phyloP scores from a whole-genome alignment of 2,329 filamentous ascomycete genomes.

The Arachnomyces sp. region DNA sequence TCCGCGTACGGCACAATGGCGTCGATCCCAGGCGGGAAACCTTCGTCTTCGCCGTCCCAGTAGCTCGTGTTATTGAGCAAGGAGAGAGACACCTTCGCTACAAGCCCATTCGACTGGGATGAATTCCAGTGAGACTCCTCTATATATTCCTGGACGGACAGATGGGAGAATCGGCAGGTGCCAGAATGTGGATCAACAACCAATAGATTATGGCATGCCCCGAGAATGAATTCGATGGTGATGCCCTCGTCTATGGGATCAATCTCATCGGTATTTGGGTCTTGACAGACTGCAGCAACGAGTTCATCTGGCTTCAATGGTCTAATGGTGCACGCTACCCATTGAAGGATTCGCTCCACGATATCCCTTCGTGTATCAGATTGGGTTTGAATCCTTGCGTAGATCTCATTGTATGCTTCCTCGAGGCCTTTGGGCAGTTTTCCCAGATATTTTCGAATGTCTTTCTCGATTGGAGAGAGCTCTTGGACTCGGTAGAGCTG shows the following conservation, averaged over 20 bases:
- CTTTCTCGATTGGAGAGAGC: conserved; percentile 11
- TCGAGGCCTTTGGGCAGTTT: conserved; percentile 22
- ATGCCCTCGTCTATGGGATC: conserved; percentile 8
- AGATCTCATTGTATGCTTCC: conserved; percentile 24
- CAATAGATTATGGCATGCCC: conserved; percentile 18
- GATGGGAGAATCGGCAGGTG: conserved; percentile 18
- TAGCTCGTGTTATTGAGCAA: neutral
- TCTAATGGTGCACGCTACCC: conserved; percentile 16
- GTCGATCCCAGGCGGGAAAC: no score
- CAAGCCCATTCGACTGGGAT: neutral
- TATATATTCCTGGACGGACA: conserved; percentile 22
- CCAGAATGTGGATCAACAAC: conserved; percentile 13
- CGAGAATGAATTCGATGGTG: conserved; percentile 9
- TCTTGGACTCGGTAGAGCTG: conserved; percentile 14
- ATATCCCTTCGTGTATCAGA: conserved; percentile 10
- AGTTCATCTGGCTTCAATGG: conserved; percentile 12
- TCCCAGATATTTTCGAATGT: conserved; percentile 20
- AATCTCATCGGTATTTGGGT: conserved; percentile 8
- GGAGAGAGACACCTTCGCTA: conserved; percentile 2
- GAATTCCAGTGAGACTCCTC: conserved; percentile 12
- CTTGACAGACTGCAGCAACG: conserved; percentile 12
- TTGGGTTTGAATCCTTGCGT: conserved; percentile 9
- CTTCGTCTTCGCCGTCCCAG: no score
- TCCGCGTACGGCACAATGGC: no score
- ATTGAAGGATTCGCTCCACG: conserved; percentile 17